Evolutionary conservation across 306 rosid genomes (phyloP), one percentile per base, ranked within the genome.

Genomic region (Lotus japonicus): DNA sequence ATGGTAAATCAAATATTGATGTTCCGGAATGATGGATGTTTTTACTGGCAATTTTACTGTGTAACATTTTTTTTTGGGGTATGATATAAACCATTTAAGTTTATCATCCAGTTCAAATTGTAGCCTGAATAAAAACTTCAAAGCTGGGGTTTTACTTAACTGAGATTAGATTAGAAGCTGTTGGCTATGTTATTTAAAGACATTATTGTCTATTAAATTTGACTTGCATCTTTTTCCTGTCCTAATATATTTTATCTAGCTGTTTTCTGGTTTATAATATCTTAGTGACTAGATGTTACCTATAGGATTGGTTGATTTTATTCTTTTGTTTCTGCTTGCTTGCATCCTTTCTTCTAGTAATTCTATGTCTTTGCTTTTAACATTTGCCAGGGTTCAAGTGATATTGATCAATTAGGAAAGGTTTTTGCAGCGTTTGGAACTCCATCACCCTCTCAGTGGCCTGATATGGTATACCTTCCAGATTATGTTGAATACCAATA

Each of bases 331-430:
- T 42, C 53, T 75, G 0, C 5, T 5, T 31, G 36, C 36, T 28
- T 57, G 12, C 49, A 6, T 62, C 44, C 44, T 65, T 18, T 53
- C 57, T 39, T 48, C 26, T 65, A 41, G 39, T 72, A 55, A 56
- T 80, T 59, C 72, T 18, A 56, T 11, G 58, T 48, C 14, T 42
- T 57, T 64, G 7, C 54, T 58, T 70, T 13, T 21, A 28, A n/a
- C 53, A 44, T 77, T 53, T 80, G 23, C 66, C 66, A 94, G 98
- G 98, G 98, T 69, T 79, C 94, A 58, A 94, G 95, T 76, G 99
- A 94, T 72, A 94, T 94, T 55, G 99, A 94, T 79, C 99, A 94
- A 75, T 81, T 94, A 70, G 97, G 99, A 70, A 94, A 94, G 81
- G 87, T 88, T 68, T 94, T 94, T 61, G 90, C 92, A 12, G 96